Evolutionary conservation across 129 eudicot genomes (phyloP).

Genomic region (Daucus carota): DH1_v3.0 NC_030382.2:58529501-58530000

Average conservation of each 20-base stretch:
- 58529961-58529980: background rate
- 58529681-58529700: slow-evolving; percentile 36
- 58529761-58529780: background rate
- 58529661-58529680: slow-evolving; percentile 35
- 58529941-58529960: background rate
- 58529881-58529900: no score
- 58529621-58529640: slow-evolving; percentile 19
- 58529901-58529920: background rate
- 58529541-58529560: slow-evolving; percentile 81
- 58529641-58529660: slow-evolving; percentile 40
- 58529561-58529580: slow-evolving; percentile 77
- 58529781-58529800: slow-evolving; percentile 40
- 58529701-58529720: slow-evolving; percentile 24
- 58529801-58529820: slow-evolving; percentile 66
- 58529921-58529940: background rate
- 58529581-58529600: slow-evolving; percentile 11
- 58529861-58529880: background rate
- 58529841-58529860: slow-evolving; percentile 1
- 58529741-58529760: slow-evolving; percentile 18
- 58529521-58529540: slow-evolving; percentile 33
- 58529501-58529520: slow-evolving; percentile 22
- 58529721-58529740: slow-evolving; percentile 19
- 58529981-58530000: background rate
- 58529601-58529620: background rate
- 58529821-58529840: slow-evolving; percentile 17